Percentiles rank a stretch among this genome's conserved stretches.
These are phyloP conservation scores for Chenopodium formosanum DNA, from an alignment of 148 eudicot genomes.

Conservation along the genomic window DNA sequence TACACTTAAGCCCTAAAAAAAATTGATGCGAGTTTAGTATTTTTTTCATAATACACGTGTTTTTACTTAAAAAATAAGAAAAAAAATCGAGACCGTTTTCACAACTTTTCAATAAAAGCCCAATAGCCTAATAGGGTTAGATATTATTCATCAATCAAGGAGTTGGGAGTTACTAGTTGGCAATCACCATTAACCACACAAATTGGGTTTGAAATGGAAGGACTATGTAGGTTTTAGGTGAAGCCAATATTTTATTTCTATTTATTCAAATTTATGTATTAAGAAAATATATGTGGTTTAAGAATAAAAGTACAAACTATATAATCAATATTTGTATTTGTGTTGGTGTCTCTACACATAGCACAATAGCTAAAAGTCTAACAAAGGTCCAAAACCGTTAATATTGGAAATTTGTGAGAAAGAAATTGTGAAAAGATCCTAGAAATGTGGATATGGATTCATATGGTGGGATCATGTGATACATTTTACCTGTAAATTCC, in stretches of 20 bases:
- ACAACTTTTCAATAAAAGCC: not conserved
- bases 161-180: not conserved
- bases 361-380: not conserved
- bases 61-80: too few relatives aligned
- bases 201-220: not conserved
- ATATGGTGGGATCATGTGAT: not conserved
- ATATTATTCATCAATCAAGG: not conserved
- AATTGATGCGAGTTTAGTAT: too few relatives aligned
- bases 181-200: not conserved
- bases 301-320: not conserved
- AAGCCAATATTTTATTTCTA: not conserved
- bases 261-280: not conserved
- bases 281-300: not conserved
- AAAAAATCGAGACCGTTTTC: not conserved
- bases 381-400: not conserved
- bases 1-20: too few relatives aligned
- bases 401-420: not conserved
- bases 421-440: not conserved
- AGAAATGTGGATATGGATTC: not conserved
- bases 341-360: not conserved
- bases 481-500: not conserved
- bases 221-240: not conserved
- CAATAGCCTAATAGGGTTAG: not conserved
- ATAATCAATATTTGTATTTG: not conserved
- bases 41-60: too few relatives aligned